Conservation (phyloP, 116 monocot genomes). For the Iris pallida region DNA sequence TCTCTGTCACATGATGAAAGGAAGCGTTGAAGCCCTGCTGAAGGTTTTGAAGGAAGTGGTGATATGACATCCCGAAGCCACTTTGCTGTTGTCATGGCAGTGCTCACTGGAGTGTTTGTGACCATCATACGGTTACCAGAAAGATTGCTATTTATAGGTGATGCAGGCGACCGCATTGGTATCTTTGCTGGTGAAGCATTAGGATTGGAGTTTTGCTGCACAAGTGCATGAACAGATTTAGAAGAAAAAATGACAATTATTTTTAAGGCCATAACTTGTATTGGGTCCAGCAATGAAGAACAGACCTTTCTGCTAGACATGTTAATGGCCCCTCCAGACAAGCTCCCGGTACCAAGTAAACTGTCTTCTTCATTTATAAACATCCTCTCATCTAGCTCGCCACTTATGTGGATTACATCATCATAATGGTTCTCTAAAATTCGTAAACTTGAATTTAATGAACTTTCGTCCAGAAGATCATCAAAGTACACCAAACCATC, state of each 20-base stretch:
- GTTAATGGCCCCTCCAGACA: constrained; percentile 48
- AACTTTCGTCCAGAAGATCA: constrained; percentile 40
- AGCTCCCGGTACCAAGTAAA: constrained; percentile 48
- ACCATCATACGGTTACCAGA: constrained; percentile 20
- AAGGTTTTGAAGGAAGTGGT: constrained; percentile 46
- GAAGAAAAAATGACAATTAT: not conserved
- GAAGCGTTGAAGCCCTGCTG: constrained; percentile 34
- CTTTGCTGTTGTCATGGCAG: constrained; percentile 60
- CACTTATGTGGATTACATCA: constrained; percentile 26
- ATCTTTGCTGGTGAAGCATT: constrained; percentile 34
- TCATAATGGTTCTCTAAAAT: constrained; percentile 54
- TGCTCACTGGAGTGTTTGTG: constrained; percentile 44
- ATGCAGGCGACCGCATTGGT: constrained; percentile 20
- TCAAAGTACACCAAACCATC: constrained; percentile 50
- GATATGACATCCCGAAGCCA: constrained; percentile 47
- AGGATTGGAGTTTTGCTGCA: constrained; percentile 32
- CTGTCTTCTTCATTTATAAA: constrained; percentile 48
- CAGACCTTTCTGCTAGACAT: constrained; percentile 40
- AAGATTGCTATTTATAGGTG: constrained; percentile 28
- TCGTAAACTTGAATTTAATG: constrained; percentile 31
- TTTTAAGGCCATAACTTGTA: not conserved
- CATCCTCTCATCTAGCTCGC: constrained; percentile 53
- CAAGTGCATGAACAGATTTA: not conserved
- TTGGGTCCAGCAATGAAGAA: not conserved
- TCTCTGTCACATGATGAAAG: constrained; percentile 37